These are phyloP conservation scores for Berberis vulgaris DNA, from an alignment of 164 flowering plant genomes.

Conservation along the genomic window DNA sequence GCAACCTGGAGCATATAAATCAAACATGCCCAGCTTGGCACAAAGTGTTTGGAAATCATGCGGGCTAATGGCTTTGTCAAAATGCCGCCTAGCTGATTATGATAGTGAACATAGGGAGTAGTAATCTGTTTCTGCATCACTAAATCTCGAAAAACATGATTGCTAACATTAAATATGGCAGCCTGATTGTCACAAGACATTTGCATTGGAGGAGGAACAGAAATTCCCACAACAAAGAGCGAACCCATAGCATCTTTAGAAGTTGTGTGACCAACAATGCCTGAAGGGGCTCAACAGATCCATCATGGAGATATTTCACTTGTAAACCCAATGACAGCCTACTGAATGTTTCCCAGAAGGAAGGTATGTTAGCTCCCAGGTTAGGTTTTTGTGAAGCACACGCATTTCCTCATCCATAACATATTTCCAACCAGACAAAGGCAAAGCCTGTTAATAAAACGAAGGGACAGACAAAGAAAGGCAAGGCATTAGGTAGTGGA, in stretches of 20 bases:
- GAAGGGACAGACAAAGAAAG: neutral
- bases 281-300: no score
- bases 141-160: neutral
- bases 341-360: no score
- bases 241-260: no score
- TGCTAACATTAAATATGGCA: neutral
- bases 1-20: conserved; percentile 4
- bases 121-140: no score
- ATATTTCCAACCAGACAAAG: neutral
- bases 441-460: neutral
- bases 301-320: no score
- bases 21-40: neutral
- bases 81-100: no score
- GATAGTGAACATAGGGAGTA: neutral
- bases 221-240: neutral
- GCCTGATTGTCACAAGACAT: no score
- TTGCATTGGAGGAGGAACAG: neutral
- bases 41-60: no score
- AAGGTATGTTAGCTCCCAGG: no score
- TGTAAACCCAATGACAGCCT: no score
- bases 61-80: no score
- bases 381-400: neutral
- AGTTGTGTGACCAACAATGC: no score
- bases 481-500: neutral
- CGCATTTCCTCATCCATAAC: neutral